Base-by-base conservation (phyloP, 176 grass and related monocot species). In the Lolium perenne region DNA sequence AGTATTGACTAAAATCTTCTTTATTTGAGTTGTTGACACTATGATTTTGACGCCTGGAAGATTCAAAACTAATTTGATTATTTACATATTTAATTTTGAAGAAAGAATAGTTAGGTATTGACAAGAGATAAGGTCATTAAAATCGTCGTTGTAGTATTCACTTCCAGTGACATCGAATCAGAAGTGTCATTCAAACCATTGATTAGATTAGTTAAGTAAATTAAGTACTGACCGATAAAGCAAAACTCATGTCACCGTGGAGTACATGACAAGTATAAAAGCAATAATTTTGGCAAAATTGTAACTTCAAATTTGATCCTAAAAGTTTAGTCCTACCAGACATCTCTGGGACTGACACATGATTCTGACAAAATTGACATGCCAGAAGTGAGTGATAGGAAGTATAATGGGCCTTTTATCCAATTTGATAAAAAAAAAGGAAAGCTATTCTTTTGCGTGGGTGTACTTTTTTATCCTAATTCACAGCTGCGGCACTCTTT, bases 401-500 rank as follows among this genome's bases (percentile, higher is more conserved):
- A 77, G 40, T 85, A 35, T 10, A 38, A 23, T 32, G 25, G n/a
- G 8, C 57, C 18, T 8, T 25, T 38, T 50, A 38, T 54, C 46
- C n/a, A 38, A 23, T 23, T 18, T 22, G 12, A 11, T 6, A 80
- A 46, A 15, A 69, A 65, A 29, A 23, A 14, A 35, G 50, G n/a
- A 10, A 29, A 71, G 29, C 13, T 32, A 1, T 49, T 55, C 23
- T 26, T 80, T 82, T 86, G 18, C 12, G 4, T 79, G 71, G 23
- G 48, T 68, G 16, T 11, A 26, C 60, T 20, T 12, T 59, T 20
- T 12, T 59, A 58, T 21, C 1, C 21, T 73, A 35, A 78, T 69
- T 69, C 54, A 60, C 81, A 80, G 18, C 10, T 74, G 13, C 10
- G 50, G 15, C 32, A 51, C 25, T 43, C 41, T 53, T 85, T 89